Base-by-base conservation (phyloP, 2,329 filamentous ascomycete genomes). In the Exophiala xenobiotica region DNA sequence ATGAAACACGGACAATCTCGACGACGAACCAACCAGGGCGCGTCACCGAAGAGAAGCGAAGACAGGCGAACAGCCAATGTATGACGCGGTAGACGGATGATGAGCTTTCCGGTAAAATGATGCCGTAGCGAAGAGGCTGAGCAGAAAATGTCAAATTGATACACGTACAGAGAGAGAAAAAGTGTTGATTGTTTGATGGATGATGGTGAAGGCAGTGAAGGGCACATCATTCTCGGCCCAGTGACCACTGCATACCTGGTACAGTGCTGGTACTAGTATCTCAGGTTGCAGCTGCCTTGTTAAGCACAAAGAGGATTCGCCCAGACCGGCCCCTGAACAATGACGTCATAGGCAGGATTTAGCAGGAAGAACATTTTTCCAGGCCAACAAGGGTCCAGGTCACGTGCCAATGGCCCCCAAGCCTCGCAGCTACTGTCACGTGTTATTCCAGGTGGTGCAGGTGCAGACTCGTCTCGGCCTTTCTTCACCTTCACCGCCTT, bases 1-100 rank as follows among this genome's bases (percentile, higher is more conserved):
- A 46, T 58, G 55, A 58, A 58, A 58, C 55, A 55, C 40, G 26
- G 33, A 53, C 49, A 58, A 58, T 58, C 39, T 58, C 47, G 49
- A 31, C 23, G 18, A 22, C 45, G 52, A 49, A 43, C 55, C 55
- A 58, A 58, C 55, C 55, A 58, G 51, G 46, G 49, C 51, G 52
- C 52, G 33, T 41, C 14, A 12, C 8, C 20, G 29, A 38, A 22
- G 3, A 38, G 27, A 49, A 40, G 47, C 29, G 39, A 43, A 11
- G 5, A 47, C 14, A 46, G 24, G 54, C 54, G 54, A 56, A 45
- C 42, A 22, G 39, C 49, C 46, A 40, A 35, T 39, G 22, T 18
- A 47, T 52, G 49, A 29, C 45, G 45, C 46, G 51, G 49, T 46
- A 42, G 19, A 51, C 55, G 55, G 55, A 41, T 47, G 20, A 49